Base-by-base conservation (phyloP, 225 moss, liverwort and hornwort genomes). In the Sphagnum contortum region DNA sequence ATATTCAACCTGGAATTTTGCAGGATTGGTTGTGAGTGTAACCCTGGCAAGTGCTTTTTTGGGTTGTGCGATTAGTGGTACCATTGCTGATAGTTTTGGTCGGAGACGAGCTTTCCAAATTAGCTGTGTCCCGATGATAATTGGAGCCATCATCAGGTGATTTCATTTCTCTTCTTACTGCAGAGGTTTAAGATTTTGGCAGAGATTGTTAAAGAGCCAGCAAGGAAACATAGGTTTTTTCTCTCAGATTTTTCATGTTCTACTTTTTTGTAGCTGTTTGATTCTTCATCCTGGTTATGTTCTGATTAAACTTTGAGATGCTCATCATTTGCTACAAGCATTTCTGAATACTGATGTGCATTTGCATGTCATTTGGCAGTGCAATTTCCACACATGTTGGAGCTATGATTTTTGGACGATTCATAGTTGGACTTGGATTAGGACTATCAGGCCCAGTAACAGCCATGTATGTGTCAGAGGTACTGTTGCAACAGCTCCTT, bases 391-490 rank as follows among this genome's bases (percentile, higher is more conserved):
- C 87, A 58, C 81, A 77, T 64, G 75, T 87, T 65, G 73, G 72
- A 61, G 74, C 71, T 48, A 89, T 94, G 91, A 74, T 87, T n/a
- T 64, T 82, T 50, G 94, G 94, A 62, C 85, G 94, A 53, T 83
- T 91, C 58, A 72, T 89, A 59, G 94, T 91, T 46, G 94, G 91
- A 44, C 61, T 89, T 47, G 94, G 91, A 44, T 73, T 94, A 64
- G 94, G 94, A 59, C 29, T 94, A 66, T 82, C 80, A 64, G 91
- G 91, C 29, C 94, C 94, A 8, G 89, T 94, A 57, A 83, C 89
- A 71, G 79, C 94, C 48, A 76, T 91, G 81, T 94, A 94, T 66
- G 89, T 94, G 11, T 87, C 94, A 7, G 91, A 94, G 89, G 89
- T 90, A 80, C 59, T 46, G 14, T 50, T 48, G 2, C 50, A 8